Base-by-base conservation (phyloP, 352 stramenopile species). In the Globisporangium carolinianum region DNA sequence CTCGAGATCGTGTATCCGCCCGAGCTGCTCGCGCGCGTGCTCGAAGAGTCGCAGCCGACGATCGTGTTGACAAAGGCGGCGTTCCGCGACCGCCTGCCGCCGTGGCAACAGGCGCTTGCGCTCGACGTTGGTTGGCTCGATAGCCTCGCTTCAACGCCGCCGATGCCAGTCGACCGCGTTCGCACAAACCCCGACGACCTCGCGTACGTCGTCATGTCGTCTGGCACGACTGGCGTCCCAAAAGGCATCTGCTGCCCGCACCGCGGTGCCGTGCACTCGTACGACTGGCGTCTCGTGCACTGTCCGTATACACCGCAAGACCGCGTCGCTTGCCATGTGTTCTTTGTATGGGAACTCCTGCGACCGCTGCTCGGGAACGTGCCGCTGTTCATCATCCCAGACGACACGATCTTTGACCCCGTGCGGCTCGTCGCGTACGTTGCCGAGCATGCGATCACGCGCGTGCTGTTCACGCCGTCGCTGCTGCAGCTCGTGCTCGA, bases 341-440 rank as follows among this genome's bases (percentile, higher is more conserved):
- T 98, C 65, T 98, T 98, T 60, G 88, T 98, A 3, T 98, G 94
- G 94, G 94, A 98, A 58, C 66, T 96, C 49, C 68, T 97, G 12
- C 83, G 91, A 6, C 89, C 94, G 35, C 76, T 98, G 60, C 81
- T 97, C 39, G 75, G 86, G 39, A 96, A 96, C 60, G 73, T 78
- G 57, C 80, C 85, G n/a, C 73, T 96, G 41, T 90, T 97, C 55
- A 71, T 97, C 58, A 97, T 98, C 58, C 91, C 91, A 6, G 87
- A 97, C 57, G 87, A 95, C 57, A 81, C 82, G 38, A 95, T 98
- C 57, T 98, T 96, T 67, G 90, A 98, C 67, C 90, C 91, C 18
- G 51, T 79, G 17, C 75, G 78, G 8, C 74, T 98, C 12, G 83
- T 92, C 7, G 68, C 74, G 46, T 93, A 94, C 61, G 65, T 97